phyloP scores from a whole-genome alignment of 148 eudicot genomes.

The Fallopia convolvulus region DNA sequence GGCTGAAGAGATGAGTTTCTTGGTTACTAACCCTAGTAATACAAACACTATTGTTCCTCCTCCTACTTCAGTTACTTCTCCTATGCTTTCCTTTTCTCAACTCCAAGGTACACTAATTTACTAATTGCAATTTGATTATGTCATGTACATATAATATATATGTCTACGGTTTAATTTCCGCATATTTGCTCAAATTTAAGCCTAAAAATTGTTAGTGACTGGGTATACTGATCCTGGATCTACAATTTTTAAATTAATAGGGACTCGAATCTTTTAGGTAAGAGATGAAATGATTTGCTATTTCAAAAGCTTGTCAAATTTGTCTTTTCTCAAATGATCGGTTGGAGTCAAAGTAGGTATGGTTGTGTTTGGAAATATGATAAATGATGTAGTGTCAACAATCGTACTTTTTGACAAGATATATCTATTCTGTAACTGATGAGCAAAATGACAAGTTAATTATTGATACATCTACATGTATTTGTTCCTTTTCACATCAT shows the following conservation, averaged over 20 bases:
- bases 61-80: slow-evolving; percentile 20
- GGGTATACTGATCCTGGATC: slow-evolving; percentile 7
- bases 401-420: background rate
- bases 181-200: background rate
- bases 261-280: background rate
- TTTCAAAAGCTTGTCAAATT: background rate
- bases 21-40: slow-evolving; percentile 22
- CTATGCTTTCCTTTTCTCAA: slow-evolving; percentile 29
- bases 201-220: background rate
- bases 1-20: slow-evolving; percentile 37
- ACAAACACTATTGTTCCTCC: slow-evolving; percentile 14
- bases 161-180: background rate
- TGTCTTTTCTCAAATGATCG: background rate
- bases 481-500: background rate
- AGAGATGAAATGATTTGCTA: background rate
- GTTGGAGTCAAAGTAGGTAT: background rate
- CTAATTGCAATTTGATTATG: background rate
- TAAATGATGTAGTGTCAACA: background rate
- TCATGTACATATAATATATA: background rate
- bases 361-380: background rate
- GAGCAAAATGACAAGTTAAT: background rate
- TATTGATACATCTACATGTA: background rate
- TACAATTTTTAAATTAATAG: background rate
- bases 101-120: slow-evolving; percentile 40
- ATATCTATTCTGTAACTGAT: background rate